phyloP scores from a whole-genome alignment of 2,329 filamentous ascomycete genomes.

The Colletotrichum tropicale region DNA sequence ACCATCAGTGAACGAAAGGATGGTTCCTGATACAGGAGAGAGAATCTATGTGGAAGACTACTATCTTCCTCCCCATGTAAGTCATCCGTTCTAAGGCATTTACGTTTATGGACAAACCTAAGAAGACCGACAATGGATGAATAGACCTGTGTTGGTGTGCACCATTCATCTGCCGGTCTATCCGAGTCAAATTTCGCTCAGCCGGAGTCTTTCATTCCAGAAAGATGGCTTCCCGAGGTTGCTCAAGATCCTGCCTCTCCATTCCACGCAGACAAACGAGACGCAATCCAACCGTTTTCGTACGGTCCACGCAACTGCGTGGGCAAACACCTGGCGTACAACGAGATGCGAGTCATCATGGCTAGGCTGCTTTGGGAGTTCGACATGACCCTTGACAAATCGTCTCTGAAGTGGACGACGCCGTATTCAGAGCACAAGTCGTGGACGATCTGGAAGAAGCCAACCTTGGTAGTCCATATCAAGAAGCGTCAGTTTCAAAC shows the following conservation, averaged over 20 bases:
- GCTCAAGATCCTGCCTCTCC: constrained; percentile 4
- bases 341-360: constrained; percentile 54
- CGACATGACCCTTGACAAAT: constrained; percentile 43
- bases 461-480: not conserved
- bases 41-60: not conserved
- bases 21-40: not conserved
- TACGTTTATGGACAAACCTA: not conserved
- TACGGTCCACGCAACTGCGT: constrained; percentile 10
- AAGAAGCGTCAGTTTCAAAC: not conserved
- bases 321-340: constrained; percentile 42
- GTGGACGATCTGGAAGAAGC: constrained; percentile 41
- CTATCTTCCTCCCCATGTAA: not conserved
- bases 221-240: constrained; percentile 35
- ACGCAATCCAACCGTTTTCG: constrained; percentile 8
- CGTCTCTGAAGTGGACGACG: constrained; percentile 38
- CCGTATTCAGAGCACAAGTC: constrained; percentile 32
- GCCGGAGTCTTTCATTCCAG: constrained; percentile 47
- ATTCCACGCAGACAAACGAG: not conserved
- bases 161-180: constrained; percentile 29
- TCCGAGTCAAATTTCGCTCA: constrained; percentile 40
- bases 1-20: not conserved
- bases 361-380: constrained; percentile 53
- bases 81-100: not conserved
- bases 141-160: constrained; percentile 38
- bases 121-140: accelerated